Base-by-base conservation (phyloP, 139 green algal genomes). In the Chlorella sp. region DNA sequence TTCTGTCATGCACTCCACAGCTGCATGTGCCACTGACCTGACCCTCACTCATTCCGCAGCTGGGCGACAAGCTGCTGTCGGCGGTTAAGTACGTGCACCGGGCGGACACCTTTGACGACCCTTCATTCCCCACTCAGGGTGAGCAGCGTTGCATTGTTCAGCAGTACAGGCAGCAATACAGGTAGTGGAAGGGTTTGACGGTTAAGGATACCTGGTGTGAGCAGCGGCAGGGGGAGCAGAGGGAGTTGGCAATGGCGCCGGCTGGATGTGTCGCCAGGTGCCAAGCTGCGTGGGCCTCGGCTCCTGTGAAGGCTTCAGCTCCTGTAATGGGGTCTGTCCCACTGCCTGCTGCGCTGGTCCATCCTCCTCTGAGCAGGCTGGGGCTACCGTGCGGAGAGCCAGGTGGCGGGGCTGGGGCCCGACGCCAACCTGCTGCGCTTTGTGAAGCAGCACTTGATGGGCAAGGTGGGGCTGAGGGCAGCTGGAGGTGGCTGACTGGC, bases 61-160 rank as follows among this genome's bases (percentile, higher is more conserved):
- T 91, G 74, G 93, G 93, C 2, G 90, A 96, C 81, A 89, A 90
- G 75, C 73, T 96, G 40, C 94, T 95, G 84, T 93, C 93, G 0
- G 84, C 92, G 20, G 51, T 95, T 38, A 85, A 86, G 76, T 92
- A 94, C 85, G 86, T 87, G 7, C 89, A 78, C 64, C 76, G 72
- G 17, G 62, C 28, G 34, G 68, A 76, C 62, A 89, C 76, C 3
- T 78, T 87, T 24, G 87, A 89, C 36, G 74, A 85, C 38, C 48
- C 56, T 22, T 6, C 77, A 34, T 90, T 84, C 80, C 81, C 85
- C 22, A 74, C 65, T 7, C 67, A 76, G 64, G 79, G 43, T 83
- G 58, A 30, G 40, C 46, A n/a, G n/a, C n/a, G n/a, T n/a, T n/a
- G n/a, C n/a, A n/a, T n/a, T 2, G 43, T 6, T 44, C 28, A 41